Evolutionary conservation across 176 grass and related monocot genomes (phyloP).

Genomic region (Metroxylon sagu): DNA sequence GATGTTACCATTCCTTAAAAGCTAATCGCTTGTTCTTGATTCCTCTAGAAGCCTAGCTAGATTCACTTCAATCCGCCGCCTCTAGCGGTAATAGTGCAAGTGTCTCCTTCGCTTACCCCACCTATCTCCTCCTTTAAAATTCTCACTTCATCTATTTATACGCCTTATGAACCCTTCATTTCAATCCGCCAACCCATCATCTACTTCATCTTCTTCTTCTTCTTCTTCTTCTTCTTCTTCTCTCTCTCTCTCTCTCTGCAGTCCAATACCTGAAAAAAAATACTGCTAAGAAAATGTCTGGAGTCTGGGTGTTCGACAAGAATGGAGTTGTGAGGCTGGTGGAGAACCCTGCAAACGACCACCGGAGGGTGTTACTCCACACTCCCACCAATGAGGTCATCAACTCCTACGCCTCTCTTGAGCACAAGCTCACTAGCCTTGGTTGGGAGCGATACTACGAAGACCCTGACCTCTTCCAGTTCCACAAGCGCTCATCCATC

Average conservation of each 20-base stretch:
- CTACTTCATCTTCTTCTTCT: neutral
- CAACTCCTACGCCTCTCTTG: conserved; percentile 54
- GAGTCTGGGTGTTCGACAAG: conserved; percentile 73
- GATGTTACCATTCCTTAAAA: too few species aligned
- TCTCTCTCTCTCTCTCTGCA: neutral
- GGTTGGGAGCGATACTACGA: conserved; percentile 86
- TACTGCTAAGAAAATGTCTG: conserved; percentile 33
- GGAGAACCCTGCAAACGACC: conserved; percentile 42
- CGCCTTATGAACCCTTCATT: neutral
- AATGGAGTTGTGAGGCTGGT: conserved; percentile 54
- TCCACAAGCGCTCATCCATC: conserved; percentile 65
- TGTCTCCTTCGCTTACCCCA: too few species aligned
- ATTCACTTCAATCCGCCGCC: too few species aligned
- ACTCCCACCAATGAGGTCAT: conserved; percentile 59
- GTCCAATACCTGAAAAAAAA: too few species aligned
- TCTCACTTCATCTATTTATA: conserved; percentile 1
- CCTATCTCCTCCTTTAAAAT: neutral
- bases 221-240: neutral
- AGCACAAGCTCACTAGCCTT: conserved; percentile 48
- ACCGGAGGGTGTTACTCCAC: conserved; percentile 49
- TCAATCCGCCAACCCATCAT: too few species aligned
- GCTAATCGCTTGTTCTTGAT: too few species aligned
- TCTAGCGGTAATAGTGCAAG: too few species aligned
- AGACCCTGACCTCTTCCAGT: conserved; percentile 60
- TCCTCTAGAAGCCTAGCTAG: too few species aligned